Conservation (phyloP, 306 rosid species). For the Pyrus pyrifolia region DNA sequence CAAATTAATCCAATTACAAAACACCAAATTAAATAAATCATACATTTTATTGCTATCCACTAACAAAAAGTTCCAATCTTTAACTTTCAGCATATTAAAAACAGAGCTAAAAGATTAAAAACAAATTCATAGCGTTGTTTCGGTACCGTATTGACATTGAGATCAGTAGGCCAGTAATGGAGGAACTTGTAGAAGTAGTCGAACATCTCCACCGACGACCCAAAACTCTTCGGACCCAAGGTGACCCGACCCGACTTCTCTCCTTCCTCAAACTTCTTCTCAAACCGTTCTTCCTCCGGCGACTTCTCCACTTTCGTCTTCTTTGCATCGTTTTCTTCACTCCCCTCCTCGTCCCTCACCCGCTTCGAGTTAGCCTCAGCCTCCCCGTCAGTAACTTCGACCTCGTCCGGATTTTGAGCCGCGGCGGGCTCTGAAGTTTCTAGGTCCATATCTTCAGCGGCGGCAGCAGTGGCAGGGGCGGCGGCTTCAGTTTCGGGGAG, state of each 20-base stretch:
- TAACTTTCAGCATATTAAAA: neutral
- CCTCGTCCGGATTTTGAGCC: neutral
- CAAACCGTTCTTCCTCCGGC: slow-evolving; percentile 31
- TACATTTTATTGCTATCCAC: neutral
- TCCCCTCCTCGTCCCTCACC: slow-evolving; percentile 21
- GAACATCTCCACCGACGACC: slow-evolving; percentile 51
- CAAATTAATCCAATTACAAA: too few relatives aligned
- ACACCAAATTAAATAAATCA: neutral
- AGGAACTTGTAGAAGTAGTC: slow-evolving; percentile 56
- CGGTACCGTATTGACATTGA: slow-evolving; percentile 63
- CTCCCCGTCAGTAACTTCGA: slow-evolving; percentile 3
- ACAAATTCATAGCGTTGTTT: neutral
- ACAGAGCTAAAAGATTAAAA: neutral
- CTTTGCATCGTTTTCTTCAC: slow-evolving; percentile 2
- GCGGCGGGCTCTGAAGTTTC: slow-evolving; percentile 3
- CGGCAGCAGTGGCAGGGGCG: neutral
- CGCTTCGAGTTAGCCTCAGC: slow-evolving; percentile 25
- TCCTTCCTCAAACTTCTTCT: slow-evolving; percentile 23
- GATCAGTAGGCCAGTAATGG: slow-evolving; percentile 59
- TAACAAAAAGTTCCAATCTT: neutral
- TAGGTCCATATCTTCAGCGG: slow-evolving; percentile 29
- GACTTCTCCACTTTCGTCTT: slow-evolving; percentile 36
- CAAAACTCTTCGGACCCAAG: slow-evolving; percentile 44
- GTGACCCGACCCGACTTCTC: slow-evolving; percentile 23
- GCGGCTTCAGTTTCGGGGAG: neutral